Evolutionary conservation across 106 monocot genomes (phyloP).

Genomic region (Dendrobium nobile): DNA sequence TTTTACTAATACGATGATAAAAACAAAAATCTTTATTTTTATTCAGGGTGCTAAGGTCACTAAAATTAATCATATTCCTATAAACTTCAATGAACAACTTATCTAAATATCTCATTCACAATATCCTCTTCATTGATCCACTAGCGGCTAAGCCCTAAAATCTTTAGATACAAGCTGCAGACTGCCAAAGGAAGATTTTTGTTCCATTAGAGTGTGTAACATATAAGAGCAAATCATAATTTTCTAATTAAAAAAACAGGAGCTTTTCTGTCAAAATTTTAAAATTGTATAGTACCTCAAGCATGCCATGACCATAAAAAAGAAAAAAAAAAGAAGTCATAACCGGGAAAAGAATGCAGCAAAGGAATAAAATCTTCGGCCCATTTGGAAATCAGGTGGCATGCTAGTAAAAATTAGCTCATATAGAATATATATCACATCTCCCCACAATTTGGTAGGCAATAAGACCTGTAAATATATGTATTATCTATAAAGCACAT

Average conservation of each 20-base stretch:
- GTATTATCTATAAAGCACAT: not conserved
- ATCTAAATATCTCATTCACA: too few relatives aligned
- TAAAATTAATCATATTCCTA: too few relatives aligned
- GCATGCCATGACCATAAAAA: not conserved
- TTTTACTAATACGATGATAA: too few relatives aligned
- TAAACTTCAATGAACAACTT: too few relatives aligned
- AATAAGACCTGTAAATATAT: not conserved
- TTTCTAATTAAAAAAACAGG: not conserved
- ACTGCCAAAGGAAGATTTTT: not conserved
- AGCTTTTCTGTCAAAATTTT: too few relatives aligned
- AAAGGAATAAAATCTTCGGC: not conserved
- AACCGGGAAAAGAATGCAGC: not conserved
- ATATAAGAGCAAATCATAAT: not conserved
- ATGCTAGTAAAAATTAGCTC: not conserved
- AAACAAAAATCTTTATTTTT: too few relatives aligned
- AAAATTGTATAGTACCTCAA: not conserved
- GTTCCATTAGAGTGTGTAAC: not conserved
- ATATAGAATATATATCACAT: not conserved
- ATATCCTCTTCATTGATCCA: too few relatives aligned
- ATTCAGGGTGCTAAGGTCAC: too few relatives aligned
- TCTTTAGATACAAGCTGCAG: not conserved
- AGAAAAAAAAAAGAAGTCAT: not conserved
- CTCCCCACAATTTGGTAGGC: not conserved
- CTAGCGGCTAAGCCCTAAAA: too few relatives aligned
- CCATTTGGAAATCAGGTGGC: not conserved